Conservation (phyloP, 768 basidiomycete genomes). For the Collybia nuda region DNA sequence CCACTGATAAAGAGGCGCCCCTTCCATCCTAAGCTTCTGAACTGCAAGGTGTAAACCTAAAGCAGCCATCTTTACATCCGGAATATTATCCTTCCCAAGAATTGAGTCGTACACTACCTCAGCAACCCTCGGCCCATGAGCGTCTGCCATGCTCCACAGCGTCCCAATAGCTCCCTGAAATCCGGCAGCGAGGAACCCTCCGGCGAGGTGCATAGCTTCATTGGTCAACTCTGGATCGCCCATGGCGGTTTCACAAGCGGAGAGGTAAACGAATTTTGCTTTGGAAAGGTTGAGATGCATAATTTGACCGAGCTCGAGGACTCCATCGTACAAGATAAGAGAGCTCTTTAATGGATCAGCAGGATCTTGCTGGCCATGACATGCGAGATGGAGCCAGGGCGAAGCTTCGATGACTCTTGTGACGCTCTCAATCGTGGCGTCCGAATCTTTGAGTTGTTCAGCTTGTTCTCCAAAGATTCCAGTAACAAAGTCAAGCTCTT, state of each 20-base stretch:
- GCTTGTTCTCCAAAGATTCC: too few species aligned
- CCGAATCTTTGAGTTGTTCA: too few species aligned
- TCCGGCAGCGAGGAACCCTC: constrained; percentile 28
- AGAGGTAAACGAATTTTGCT: constrained; percentile 32
- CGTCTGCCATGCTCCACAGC: constrained; percentile 36
- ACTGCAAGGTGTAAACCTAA: background rate
- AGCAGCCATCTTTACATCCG: background rate
- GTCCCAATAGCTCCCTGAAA: constrained; percentile 29
- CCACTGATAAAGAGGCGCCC: background rate
- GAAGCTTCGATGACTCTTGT: too few species aligned
- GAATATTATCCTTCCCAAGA: background rate
- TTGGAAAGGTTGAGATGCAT: constrained; percentile 12
- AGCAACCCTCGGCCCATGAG: constrained; percentile 27
- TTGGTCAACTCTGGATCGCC: constrained; percentile 18
- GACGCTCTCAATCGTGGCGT: too few species aligned
- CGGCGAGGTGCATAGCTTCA: constrained; percentile 29
- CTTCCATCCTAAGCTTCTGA: background rate
- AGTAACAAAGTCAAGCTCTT: too few species aligned
- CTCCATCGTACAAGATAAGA: background rate
- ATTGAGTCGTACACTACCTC: constrained; percentile 5
- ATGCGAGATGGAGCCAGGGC: constrained; percentile 25
- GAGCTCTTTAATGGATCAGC: background rate
- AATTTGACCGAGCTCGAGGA: constrained; percentile 10
- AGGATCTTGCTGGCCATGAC: constrained; percentile 24
- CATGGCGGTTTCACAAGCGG: constrained; percentile 38